Evolutionary conservation across 179 eudicot genomes (phyloP), one percentile per base, ranked within the genome.

Genomic region (Silene vulgaris): DNA sequence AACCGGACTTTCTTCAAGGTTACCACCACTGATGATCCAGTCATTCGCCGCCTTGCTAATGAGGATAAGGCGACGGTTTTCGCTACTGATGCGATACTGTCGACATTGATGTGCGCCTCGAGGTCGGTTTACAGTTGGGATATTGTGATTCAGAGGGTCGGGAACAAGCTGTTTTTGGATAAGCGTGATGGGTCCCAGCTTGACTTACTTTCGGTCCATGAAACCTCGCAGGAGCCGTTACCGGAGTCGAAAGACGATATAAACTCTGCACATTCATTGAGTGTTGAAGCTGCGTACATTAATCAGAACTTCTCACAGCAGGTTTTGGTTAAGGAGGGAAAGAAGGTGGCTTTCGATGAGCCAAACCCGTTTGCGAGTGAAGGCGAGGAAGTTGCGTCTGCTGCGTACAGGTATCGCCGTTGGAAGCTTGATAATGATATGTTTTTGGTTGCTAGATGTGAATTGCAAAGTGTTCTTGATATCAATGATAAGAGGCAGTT

Each of bases 1-100:
- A 95, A 86, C 20, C 63, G 97, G 19, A 92, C 90, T 62, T 95
- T 95, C 82, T 92, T 92, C 73, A 95, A 92, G 60, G 95, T 92
- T 3, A 95, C 99, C 0, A 95, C 99, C 5, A 90, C 97, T 1
- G 99, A 95, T 69, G 99, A 95, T 56, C 99, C 99, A 0, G 87
- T 95, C 3, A 92, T 92, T 20, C 82, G 97, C 2, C 82, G 99
- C 0, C 84, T 95, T 1, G 97, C 97, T 0, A 95, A 95, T 61
- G 97, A 95, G 88, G 99, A 95, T 76, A 95, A 92, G 29, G 99
- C 99, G 2, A 92, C 95, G 0, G 97, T 95, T 0, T 95, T 95
- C 45, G 99, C 97, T 0, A 95, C 97, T 0, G 97, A 95, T 69
- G 72, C 91, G 0, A 95, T 95, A 13, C 75, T 95, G 0, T 85